A percentile compares a stretch with the other conserved stretches of the same genome.
Evolutionary conservation across 2,329 filamentous ascomycete species (phyloP).

Genomic region (Leptographium radiaticola): DNA sequence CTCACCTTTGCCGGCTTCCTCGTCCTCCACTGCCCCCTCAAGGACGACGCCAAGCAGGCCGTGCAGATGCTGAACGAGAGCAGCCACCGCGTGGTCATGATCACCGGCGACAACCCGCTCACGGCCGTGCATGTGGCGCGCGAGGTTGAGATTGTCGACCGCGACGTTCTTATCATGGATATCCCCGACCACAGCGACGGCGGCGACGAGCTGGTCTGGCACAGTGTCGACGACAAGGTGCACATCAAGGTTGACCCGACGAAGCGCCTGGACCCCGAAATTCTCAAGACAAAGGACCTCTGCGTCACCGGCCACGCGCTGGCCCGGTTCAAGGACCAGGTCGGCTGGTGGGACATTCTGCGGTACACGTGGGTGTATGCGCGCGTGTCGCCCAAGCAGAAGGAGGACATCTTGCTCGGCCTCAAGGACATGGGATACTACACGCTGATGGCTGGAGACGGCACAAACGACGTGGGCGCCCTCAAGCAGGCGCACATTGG

Average conservation of each 20-base stretch:
- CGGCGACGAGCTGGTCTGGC: slow-evolving; percentile 77
- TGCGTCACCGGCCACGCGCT: slow-evolving; percentile 94
- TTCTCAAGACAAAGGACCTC: slow-evolving; percentile 76
- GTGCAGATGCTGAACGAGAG: slow-evolving; percentile 98
- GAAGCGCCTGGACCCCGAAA: slow-evolving; percentile 65
- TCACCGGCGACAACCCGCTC: slow-evolving; percentile 93
- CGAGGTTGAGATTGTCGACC: slow-evolving; percentile 94
- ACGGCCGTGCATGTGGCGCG: slow-evolving; percentile 92
- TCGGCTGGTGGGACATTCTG: slow-evolving; percentile 63
- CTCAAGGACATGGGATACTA: slow-evolving; percentile 96
- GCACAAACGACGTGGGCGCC: slow-evolving; percentile 94
- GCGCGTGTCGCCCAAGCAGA: slow-evolving; percentile 95
- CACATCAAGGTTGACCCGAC: slow-evolving; percentile 76
- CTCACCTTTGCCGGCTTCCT: slow-evolving; percentile 89
- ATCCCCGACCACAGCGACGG: slow-evolving; percentile 80
- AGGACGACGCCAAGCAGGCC: slow-evolving; percentile 87
- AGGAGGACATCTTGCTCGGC: slow-evolving; percentile 94
- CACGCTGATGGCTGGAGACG: slow-evolving; percentile 96
- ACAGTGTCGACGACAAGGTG: slow-evolving; percentile 82
- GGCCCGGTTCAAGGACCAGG: slow-evolving; percentile 71
- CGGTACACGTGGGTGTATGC: slow-evolving; percentile 96
- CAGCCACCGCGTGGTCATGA: slow-evolving; percentile 97
- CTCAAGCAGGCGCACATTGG: slow-evolving; percentile 97
- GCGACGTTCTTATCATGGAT: slow-evolving; percentile 87
- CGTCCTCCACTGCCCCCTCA: slow-evolving; percentile 87